A percentile compares a stretch with the other conserved stretches of the same genome.
Evolutionary conservation across 176 grass and related monocot genomes (phyloP).

Genomic region (Luzula sylvatica): DNA sequence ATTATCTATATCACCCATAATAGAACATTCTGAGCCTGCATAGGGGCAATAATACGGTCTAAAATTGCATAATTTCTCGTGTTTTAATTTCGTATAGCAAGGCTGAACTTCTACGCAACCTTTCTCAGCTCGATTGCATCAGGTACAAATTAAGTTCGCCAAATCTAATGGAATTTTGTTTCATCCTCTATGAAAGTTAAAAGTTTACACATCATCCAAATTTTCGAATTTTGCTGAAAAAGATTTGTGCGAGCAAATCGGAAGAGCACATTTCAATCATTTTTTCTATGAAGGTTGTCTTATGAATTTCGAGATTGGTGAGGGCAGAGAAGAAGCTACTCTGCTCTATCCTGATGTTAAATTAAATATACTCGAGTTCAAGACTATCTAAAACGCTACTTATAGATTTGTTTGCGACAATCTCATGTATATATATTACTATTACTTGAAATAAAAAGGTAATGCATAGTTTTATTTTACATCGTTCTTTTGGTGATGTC

Average conservation of each 20-base stretch:
- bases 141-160: constrained; percentile 15
- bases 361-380: constrained; percentile 33
- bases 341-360: constrained; percentile 39
- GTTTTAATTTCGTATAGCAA: constrained; percentile 20
- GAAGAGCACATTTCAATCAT: constrained; percentile 39
- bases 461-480: too few relatives aligned
- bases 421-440: too few relatives aligned
- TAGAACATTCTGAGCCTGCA: constrained; percentile 14
- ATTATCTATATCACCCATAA: constrained; percentile 12
- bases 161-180: too few relatives aligned
- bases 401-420: too few relatives aligned
- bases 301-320: constrained; percentile 42
- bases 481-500: too few relatives aligned
- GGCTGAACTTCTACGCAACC: constrained; percentile 7
- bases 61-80: constrained; percentile 15
- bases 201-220: too few relatives aligned
- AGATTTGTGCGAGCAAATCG: constrained; percentile 9
- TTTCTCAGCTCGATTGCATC: constrained; percentile 22
- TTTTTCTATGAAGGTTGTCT: constrained; percentile 49
- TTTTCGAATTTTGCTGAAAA: too few relatives aligned
- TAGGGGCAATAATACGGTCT: constrained; percentile 21
- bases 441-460: too few relatives aligned
- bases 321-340: constrained; percentile 28
- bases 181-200: too few relatives aligned
- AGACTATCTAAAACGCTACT: constrained; percentile 30